Evolutionary conservation across 495 filamentous ascomycete genomes (phyloP).

Genomic region (Penicillium cosmopolitanum): DNA sequence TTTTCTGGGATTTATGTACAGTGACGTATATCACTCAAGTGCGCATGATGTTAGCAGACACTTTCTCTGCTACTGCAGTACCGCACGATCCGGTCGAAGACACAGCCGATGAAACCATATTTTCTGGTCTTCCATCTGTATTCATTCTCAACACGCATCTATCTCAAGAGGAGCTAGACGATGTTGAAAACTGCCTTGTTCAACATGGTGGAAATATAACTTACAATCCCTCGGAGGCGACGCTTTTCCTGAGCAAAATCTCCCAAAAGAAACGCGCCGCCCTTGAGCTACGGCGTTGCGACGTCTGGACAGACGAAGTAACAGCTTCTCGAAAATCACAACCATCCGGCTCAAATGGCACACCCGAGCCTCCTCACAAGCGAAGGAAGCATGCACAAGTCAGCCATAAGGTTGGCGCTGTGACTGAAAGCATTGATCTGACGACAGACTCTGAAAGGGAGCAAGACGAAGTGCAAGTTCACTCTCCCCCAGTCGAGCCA

Average conservation of each 20-base stretch:
- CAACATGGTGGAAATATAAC: conserved; percentile 61
- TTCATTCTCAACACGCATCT: conserved; percentile 78
- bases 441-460: conserved; percentile 40
- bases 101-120: conserved; percentile 10
- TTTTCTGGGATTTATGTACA: background rate
- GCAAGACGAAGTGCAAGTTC: conserved; percentile 22
- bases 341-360: background rate
- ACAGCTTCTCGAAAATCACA: background rate
- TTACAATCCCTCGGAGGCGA: conserved; percentile 72
- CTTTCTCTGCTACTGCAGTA: background rate
- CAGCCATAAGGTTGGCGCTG: background rate
- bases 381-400: conserved; percentile 18
- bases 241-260: conserved; percentile 73
- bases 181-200: conserved; percentile 64
- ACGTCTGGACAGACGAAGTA: conserved; percentile 62
- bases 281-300: conserved; percentile 74
- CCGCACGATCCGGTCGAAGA: conserved; percentile 1
- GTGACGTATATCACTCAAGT: background rate
- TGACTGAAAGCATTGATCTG: conserved; percentile 30
- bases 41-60: background rate
- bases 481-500: conserved; percentile 9
- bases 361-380: conserved; percentile 28
- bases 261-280: conserved; percentile 67
- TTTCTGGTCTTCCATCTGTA: conserved; percentile 58
- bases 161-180: conserved; percentile 58